Base-by-base conservation (phyloP, 345 rosid species). In the Corymbia maculata region DNA sequence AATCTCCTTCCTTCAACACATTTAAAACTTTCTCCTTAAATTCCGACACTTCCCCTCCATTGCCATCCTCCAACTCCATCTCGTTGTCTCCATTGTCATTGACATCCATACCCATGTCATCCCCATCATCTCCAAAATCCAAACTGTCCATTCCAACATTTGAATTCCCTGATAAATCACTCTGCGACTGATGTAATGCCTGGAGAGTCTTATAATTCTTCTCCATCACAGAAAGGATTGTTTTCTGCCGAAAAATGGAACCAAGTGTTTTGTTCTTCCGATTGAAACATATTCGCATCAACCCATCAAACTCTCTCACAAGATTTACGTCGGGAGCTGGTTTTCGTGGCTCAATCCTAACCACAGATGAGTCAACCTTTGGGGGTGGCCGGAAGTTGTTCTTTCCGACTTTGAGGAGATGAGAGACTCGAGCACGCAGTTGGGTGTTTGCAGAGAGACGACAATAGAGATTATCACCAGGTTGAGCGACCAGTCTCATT, bases 321-420 rank as follows among this genome's bases (percentile, higher is more conserved):
- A 89, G 90, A 89, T 95, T 95, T 14, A 95, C 94, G 55, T 94
- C 93, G 0, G 98, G 99, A 2, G 87, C 89, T 0, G 97, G 99
- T 70, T 89, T 97, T 93, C 98, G 92, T 0, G 99, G 99, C 87
- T 97, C 98, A 17, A 97, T 95, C 30, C 99, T 89, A 86, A 97
- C 99, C 17, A 97, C 98, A 12, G 99, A 96, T 36, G 99, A 97
- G 88, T 97, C 99, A 42, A 97, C 99, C 91, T 97, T 97, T 0
- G 99, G 99, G 0, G 99, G 99, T 4, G 99, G 99, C 47, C 98
- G 95, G 93, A 95, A 97, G 89, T 97, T 97, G 92, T 97, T 97
- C 93, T 93, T 97, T 50, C 99, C 99, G 4, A 96, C 98, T 93
- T 96, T 97, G 89, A 97, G 99, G 13, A 97, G 96, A 88, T 96